Evolutionary conservation across 1,284 basidiomycete genomes (phyloP), one percentile per base, ranked within the genome.

Genomic region (Pseudozyma hubeiensis): DNA sequence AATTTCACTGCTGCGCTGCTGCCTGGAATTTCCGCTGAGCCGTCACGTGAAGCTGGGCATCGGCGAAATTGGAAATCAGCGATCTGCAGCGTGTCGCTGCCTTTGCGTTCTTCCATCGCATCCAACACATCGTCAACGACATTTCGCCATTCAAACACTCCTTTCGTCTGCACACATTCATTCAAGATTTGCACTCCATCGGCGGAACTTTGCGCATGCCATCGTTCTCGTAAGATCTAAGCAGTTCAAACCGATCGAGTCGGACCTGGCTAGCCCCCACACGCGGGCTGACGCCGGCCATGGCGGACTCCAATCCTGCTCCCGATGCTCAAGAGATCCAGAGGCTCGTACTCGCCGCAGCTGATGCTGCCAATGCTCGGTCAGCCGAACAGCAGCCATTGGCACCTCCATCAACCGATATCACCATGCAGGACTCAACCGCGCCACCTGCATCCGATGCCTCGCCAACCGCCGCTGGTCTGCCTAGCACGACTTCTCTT

Each of bases 321-420:
- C 68, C 68, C 11, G 56, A 72, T 53, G 51, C 68, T 35, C 68
- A 72, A 45, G 68, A 72, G 29, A 72, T 72, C 19, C 68, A 72
- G 54, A 53, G 63, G 45, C 63, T 52, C 4, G 46, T 53, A 0
- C 33, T 66, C 16, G 68, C 68, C 3, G 63, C 59, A 5, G 68
- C 58, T 1, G 68, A 71, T 29, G 67, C 61, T n/a, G 17, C 43
- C 24, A 24, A 24, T 24, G 24, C 24, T 24, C 24, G 24, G 24
- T 24, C 24, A 24, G 45, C 60, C 4, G 31, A 50, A 31, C 48
- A 56, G 7, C 48, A 60, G 49, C 48, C 30, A 30, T 29, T 40
- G 29, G 45, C 45, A n/a, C 29, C 63, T 8, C 24, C 63, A 7
- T 46, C 61, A 4, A n/a, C 47, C 44, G 56, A 64, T 24, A 30